Evolutionary conservation across 805 yeast genomes (phyloP), one percentile per base, ranked within the genome.

Genomic region (Kazachstania africana): DNA sequence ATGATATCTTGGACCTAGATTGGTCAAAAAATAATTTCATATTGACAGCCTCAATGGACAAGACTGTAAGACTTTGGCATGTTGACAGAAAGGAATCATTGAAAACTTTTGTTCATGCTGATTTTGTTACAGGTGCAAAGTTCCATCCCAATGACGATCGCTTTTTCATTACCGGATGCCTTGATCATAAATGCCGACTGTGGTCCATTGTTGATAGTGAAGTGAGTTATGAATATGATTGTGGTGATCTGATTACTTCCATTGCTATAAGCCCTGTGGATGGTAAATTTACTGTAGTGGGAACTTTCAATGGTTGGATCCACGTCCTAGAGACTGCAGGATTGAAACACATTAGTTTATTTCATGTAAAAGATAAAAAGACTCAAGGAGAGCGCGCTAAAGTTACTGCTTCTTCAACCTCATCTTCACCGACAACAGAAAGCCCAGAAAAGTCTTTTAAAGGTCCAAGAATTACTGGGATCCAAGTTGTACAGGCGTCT

Each of bases 1-100:
- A 69, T 28, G 79, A 83, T 36, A 66, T 88, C 12, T 53, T 83
- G n/a, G 72, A 80, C 8, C 48, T 87, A 21, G 82, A 81, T 45
- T 87, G 96, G 96, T 78, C 93, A 31, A 78, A 77, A 44, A 85
- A 84, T 55, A 78, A 78, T 49, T 87, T 87, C 43, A 50, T 88
- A 19, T 50, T 84, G 1, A 66, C 91, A 0, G 76, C 91, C 3
- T 79, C 94, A 2, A 79, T 81, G 78, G 97, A 87, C 55, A 68
- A 72, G 39, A 78, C 93, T 0, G 94, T 75, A 2, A 70, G 72
- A 40, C 58, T 87, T 28, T 87, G 96, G 95, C 93, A 87, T 52
- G 68, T 78, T 9, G 82, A 80, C 24, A 65, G 87, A 29, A 58
- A 56, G 2, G 65, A 61, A 12, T 73, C 83, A 31, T 58, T 87